phyloP scores from a whole-genome alignment of 2,329 filamentous ascomycete genomes.

The Verticillium albo-atrum region DNA sequence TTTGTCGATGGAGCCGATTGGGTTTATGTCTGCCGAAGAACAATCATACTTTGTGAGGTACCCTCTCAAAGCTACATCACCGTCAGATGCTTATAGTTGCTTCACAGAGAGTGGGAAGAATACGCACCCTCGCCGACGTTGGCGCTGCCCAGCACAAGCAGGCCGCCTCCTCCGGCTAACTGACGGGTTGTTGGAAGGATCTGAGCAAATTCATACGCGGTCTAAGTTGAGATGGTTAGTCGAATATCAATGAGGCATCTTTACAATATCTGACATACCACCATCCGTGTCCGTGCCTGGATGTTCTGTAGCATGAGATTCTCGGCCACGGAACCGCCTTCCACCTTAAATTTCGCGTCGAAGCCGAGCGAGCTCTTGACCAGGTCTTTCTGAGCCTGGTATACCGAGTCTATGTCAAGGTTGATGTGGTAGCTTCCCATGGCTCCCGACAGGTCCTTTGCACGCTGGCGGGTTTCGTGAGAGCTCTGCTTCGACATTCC shows the following conservation, averaged over 20 bases:
- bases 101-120: too few species aligned
- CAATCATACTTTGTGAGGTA: conserved; percentile 71
- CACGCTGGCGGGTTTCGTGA: conserved; percentile 61
- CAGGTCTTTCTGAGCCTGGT: conserved; percentile 55
- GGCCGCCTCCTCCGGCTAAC: conserved; percentile 48
- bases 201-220: conserved; percentile 56
- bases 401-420: conserved; percentile 67
- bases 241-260: neutral
- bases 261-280: neutral
- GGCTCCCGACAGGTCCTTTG: conserved; percentile 51
- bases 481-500: conserved; percentile 65
- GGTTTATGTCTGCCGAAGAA: conserved; percentile 41
- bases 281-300: conserved; percentile 40
- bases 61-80: conserved; percentile 26
- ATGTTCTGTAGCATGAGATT: conserved; percentile 66
- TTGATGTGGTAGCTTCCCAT: conserved; percentile 72
- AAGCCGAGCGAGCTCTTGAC: conserved; percentile 56
- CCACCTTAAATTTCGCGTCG: conserved; percentile 49
- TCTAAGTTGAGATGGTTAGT: conserved; percentile 2
- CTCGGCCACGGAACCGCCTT: conserved; percentile 57
- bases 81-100: too few species aligned
- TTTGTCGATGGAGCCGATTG: conserved; percentile 59
- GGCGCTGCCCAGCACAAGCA: conserved; percentile 63
- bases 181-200: conserved; percentile 56
- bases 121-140: conserved; percentile 49